Evolutionary conservation across 345 rosid species (phyloP).

Genomic region (Syzygium aqueum): DNA sequence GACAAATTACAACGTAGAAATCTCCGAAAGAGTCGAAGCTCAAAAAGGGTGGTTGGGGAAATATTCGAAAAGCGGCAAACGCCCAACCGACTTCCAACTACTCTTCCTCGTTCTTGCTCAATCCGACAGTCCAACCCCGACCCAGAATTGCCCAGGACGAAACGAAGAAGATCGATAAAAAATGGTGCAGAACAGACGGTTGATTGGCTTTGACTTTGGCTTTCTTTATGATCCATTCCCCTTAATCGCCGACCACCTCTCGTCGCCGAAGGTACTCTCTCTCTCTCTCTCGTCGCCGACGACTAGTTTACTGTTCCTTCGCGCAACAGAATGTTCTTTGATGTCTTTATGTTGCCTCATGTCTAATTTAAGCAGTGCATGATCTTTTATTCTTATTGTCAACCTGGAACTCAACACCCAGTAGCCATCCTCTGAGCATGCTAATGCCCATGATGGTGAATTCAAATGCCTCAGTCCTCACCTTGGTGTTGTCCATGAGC

Average conservation of each 20-base stretch:
- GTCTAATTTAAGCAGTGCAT: neutral
- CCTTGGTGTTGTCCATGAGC: neutral
- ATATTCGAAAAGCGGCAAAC: neutral
- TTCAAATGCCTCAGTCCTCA: neutral
- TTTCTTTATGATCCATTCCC: neutral
- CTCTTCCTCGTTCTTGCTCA: neutral
- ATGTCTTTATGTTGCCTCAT: neutral
- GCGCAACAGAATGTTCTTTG: neutral
- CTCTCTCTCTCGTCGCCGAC: neutral
- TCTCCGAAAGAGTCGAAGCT: neutral
- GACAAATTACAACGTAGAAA: neutral
- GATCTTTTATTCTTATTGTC: neutral
- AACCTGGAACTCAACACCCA: neutral
- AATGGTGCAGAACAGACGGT: neutral
- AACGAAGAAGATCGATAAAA: neutral
- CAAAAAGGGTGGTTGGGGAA: neutral
- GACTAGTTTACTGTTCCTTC: neutral
- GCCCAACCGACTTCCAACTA: neutral
- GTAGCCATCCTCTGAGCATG: neutral
- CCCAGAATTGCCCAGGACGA: neutral
- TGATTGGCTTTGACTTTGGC: neutral
- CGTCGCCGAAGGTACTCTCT: neutral
- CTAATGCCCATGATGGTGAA: neutral
- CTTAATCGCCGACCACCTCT: neutral
- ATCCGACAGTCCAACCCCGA: neutral